Conservation (phyloP, 345 rosid genomes). For the Chamaenerion angustifolium region DNA sequence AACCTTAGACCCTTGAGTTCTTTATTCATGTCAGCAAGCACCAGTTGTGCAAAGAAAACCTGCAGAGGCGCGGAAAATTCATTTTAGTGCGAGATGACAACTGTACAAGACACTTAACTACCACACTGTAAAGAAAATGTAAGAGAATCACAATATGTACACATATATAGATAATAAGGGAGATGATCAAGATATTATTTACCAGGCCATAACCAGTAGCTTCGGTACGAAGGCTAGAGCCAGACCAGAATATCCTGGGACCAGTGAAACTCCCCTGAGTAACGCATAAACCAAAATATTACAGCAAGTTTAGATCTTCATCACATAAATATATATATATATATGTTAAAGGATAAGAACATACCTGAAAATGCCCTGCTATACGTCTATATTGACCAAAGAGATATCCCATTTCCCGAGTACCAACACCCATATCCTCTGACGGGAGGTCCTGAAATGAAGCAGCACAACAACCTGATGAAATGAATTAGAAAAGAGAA, state of each 20-base stretch:
- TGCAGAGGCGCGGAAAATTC: conserved; percentile 26
- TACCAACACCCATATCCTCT: conserved; percentile 98
- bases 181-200: conserved; percentile 9
- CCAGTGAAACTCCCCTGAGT: conserved; percentile 99
- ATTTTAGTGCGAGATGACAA: background rate
- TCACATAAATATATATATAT: too few relatives aligned
- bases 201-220: conserved; percentile 99
- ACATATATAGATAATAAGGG: background rate
- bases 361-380: conserved; percentile 96
- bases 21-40: conserved; percentile 88
- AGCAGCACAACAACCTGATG: conserved; percentile 2
- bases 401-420: conserved; percentile 96
- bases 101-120: conserved; percentile 24
- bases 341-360: background rate
- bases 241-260: conserved; percentile 92
- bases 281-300: conserved; percentile 29
- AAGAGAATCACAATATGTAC: background rate
- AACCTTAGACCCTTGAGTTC: conserved; percentile 95
- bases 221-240: conserved; percentile 98
- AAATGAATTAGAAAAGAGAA: background rate
- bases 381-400: conserved; percentile 92
- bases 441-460: conserved; percentile 76
- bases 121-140: background rate
- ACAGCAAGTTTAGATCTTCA: background rate
- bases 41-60: conserved; percentile 94